Evolutionary conservation across 2,329 filamentous ascomycete species (phyloP).

Genomic region (Calonectria ilicicola): DNA sequence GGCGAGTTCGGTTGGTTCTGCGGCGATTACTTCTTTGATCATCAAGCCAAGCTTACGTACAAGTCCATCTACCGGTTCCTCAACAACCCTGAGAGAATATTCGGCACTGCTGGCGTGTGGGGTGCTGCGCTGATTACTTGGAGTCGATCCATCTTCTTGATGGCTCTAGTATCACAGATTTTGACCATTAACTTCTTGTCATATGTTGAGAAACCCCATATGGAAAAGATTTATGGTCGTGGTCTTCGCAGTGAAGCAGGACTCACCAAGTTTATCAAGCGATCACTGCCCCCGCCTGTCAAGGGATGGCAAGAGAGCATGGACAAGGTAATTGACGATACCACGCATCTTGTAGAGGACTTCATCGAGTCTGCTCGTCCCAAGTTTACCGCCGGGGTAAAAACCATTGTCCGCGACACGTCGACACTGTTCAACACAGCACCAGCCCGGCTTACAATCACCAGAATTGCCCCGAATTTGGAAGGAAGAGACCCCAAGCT

Average conservation of each 20-base stretch:
- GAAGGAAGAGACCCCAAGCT: slow-evolving; percentile 83
- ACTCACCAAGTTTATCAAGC: slow-evolving; percentile 89
- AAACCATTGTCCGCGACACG: slow-evolving; percentile 88
- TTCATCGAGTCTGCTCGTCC: slow-evolving; percentile 87
- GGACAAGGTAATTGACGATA: slow-evolving; percentile 88
- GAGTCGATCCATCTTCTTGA: slow-evolving; percentile 86
- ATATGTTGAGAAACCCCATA: slow-evolving; percentile 94
- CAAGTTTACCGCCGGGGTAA: slow-evolving; percentile 87
- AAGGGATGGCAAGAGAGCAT: slow-evolving; percentile 87
- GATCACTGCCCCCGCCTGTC: slow-evolving; percentile 85
- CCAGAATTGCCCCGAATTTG: slow-evolving; percentile 81
- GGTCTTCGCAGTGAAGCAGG: slow-evolving; percentile 88
- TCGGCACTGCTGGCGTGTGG: slow-evolving; percentile 96
- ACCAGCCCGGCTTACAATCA: slow-evolving; percentile 86
- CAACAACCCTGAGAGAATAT: slow-evolving; percentile 95
- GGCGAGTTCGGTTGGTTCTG: slow-evolving; percentile 99
- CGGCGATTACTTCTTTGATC: slow-evolving; percentile 98
- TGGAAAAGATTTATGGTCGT: slow-evolving; percentile 96
- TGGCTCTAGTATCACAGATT: slow-evolving; percentile 87
- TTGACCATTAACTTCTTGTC: slow-evolving; percentile 90
- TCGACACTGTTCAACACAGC: slow-evolving; percentile 90
- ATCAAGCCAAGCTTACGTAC: slow-evolving; percentile 89
- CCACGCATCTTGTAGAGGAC: slow-evolving; percentile 90
- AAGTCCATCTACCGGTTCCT: slow-evolving; percentile 97
- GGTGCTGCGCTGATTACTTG: slow-evolving; percentile 93